Base-by-base conservation (phyloP, 176 grass and related monocot genomes). In the Carex cristatella region DNA sequence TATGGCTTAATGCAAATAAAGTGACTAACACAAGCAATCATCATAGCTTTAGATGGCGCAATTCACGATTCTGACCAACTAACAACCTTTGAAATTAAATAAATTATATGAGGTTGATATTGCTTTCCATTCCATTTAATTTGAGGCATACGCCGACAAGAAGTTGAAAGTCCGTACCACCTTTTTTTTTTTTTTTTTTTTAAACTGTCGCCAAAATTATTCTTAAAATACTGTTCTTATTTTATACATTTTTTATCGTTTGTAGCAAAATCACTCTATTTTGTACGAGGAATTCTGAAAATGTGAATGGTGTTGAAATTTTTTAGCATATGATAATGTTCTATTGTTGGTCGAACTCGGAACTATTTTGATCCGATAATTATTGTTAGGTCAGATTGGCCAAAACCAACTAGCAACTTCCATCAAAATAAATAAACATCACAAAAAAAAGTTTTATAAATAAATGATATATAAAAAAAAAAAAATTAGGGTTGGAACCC, bases 1-100 rank as follows among this genome's bases (percentile, higher is more conserved):
- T 72, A 38, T 15, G 35, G 9, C 37, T 23, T 72, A 72, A 27
- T 49, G 40, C 9, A 73, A 73, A 73, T 48, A 27, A 8, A 16
- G 16, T 73, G 42, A 73, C 69, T 46, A 44, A 49, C 42, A 49
- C 69, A 73, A 73, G 69, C 16, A 73, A 73, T 46, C 42, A 73
- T 73, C 42, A 73, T 73, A 42, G 69, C 69, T 73, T 46, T 3
- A 72, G 32, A 72, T 49, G 18, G 38, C 16, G 69, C 40, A 73
- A 49, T 73, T 49, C 18, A 73, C 18, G 69, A 74, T 74, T 74
- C 9, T 74, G 70, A 74, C 70, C 44, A 74, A 74, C 49, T 74
- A 74, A 74, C 70, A 51, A 74, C 44, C 70, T 49, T 53, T 23
- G 3, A 51, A 73, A 74, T 74, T 49, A 74, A 51, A 51, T 74